These are phyloP conservation scores for Diaporthe sp. DNA, from an alignment of 2,329 filamentous ascomycete species.

Conservation along the genomic window DNA sequence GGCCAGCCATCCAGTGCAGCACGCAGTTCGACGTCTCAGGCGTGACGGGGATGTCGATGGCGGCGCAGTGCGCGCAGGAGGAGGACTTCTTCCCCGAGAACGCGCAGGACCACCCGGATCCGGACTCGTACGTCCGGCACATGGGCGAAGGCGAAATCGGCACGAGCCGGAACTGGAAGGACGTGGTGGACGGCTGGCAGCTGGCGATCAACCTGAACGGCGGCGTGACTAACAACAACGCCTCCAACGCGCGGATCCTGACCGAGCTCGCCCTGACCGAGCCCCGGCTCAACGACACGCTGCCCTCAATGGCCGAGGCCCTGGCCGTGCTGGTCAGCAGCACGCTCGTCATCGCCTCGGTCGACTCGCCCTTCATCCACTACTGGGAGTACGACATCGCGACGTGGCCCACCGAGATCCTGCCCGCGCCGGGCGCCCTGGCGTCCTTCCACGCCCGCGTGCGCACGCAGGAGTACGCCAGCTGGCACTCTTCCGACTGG, in stretches of 20 bases:
- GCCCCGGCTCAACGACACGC: slow-evolving; percentile 58
- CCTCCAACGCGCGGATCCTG: slow-evolving; percentile 71
- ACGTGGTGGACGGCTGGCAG: slow-evolving; percentile 68
- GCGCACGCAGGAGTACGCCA: slow-evolving; percentile 78
- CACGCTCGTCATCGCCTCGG: slow-evolving; percentile 73
- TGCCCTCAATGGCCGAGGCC: slow-evolving; percentile 81
- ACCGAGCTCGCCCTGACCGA: slow-evolving; percentile 65
- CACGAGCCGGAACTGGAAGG: slow-evolving; percentile 65
- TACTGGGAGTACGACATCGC: slow-evolving; percentile 63
- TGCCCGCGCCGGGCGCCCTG: slow-evolving; percentile 60
- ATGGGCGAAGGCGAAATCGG: slow-evolving; percentile 50
- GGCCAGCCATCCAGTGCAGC: slow-evolving; percentile 75
- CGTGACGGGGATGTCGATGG: slow-evolving; percentile 70
- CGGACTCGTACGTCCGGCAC: slow-evolving; percentile 67
- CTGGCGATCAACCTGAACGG: slow-evolving; percentile 68
- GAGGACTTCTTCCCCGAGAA: slow-evolving; percentile 32
- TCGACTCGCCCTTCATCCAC: slow-evolving; percentile 72
- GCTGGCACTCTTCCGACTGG: slow-evolving; percentile 72
- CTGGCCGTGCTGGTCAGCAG: slow-evolving; percentile 78
- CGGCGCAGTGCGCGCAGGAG: slow-evolving; percentile 66
- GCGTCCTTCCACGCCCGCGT: slow-evolving; percentile 76
- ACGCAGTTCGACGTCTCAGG: slow-evolving; percentile 72
- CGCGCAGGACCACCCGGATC: slow-evolving; percentile 52
- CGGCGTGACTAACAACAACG: slow-evolving; percentile 68
- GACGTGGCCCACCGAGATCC: slow-evolving; percentile 43